phyloP scores from a whole-genome alignment of 2,329 filamentous ascomycete species.

The Sarocladium strictum region DNA sequence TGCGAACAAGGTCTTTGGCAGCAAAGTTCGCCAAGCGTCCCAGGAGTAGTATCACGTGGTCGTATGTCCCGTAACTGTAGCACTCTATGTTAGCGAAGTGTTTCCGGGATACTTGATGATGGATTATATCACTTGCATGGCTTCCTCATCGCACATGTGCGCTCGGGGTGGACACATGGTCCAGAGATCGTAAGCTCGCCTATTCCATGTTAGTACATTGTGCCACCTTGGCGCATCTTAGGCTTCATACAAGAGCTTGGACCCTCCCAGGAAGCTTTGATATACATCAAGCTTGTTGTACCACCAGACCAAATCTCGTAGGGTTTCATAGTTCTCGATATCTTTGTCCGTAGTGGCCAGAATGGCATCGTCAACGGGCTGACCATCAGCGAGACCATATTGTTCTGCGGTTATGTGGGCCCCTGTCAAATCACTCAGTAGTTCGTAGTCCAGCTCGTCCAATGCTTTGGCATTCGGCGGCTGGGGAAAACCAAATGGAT shows the following conservation, averaged over 20 bases:
- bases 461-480: background rate
- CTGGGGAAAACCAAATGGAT: background rate
- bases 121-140: constrained; percentile 45
- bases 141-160: constrained; percentile 68
- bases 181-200: constrained; percentile 76
- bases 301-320: constrained; percentile 92
- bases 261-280: constrained; percentile 83
- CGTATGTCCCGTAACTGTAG: constrained; percentile 74
- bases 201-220: constrained; percentile 30
- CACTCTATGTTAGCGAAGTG: constrained; percentile 18
- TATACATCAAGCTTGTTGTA: constrained; percentile 92
- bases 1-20: constrained; percentile 70
- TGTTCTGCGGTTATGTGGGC: constrained; percentile 30
- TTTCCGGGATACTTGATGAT: background rate
- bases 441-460: constrained; percentile 33
- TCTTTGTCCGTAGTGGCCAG: constrained; percentile 48
- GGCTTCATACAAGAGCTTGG: constrained; percentile 69
- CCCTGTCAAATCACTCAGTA: constrained; percentile 37
- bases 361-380: constrained; percentile 18
- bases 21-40: constrained; percentile 76
- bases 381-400: constrained; percentile 27
- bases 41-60: constrained; percentile 78
- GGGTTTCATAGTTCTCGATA: constrained; percentile 71
- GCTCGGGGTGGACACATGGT: constrained; percentile 83
- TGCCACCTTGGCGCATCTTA: background rate